Base-by-base conservation (phyloP, 176 grass and related monocot species). In the Puccinellia tenuiflora region DNA sequence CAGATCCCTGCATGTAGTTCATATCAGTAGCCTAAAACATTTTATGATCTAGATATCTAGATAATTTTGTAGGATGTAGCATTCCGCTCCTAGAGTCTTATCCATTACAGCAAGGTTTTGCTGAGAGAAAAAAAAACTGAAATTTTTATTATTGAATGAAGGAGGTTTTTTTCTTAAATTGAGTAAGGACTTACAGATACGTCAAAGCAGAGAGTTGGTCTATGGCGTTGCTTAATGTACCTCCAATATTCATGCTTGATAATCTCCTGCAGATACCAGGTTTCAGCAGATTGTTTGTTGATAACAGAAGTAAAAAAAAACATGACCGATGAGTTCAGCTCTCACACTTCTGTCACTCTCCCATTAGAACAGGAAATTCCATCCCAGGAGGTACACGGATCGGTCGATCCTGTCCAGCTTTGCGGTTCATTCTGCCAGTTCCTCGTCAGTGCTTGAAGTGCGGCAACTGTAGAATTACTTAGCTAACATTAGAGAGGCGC, bases 361-460 rank as follows among this genome's bases (percentile, higher is more conserved):
- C 84, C 85, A 57, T 83, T 86, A 56, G 14, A 53, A 85, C 96
- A 98, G 30, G 68, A 38, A 85, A 98, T 93, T 82, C 96, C 96
- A 52, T 95, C 92, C 96, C 96, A 98, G 61, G 83, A 83, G 45
- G 52, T 83, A 34, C 96, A 98, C 35, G 92, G 91, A 86, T 98
- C 91, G 7, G 60, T 57, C 5, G 90, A 87, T 59, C 83, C 68
- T 55, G 81, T 56, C 96, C 96, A 98, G 73, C 65, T 95, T 86
- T 86, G 87, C 2, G 96, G 96, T 81, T 71, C 60, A 87, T 93
- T 87, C 77, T 84, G 61, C 96, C 96, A 98, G 25, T 86, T 69
- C 38, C 66, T 65, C 54, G 68, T 81, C 76, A 98, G 76, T 18
- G 91, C 80, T 74, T 90, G 83, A 40, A 98, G 89, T 16, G 89